These are phyloP conservation scores for Colletotrichum echinochloae DNA, from an alignment of 2,329 filamentous ascomycete genomes.

Conservation along the genomic window DNA sequence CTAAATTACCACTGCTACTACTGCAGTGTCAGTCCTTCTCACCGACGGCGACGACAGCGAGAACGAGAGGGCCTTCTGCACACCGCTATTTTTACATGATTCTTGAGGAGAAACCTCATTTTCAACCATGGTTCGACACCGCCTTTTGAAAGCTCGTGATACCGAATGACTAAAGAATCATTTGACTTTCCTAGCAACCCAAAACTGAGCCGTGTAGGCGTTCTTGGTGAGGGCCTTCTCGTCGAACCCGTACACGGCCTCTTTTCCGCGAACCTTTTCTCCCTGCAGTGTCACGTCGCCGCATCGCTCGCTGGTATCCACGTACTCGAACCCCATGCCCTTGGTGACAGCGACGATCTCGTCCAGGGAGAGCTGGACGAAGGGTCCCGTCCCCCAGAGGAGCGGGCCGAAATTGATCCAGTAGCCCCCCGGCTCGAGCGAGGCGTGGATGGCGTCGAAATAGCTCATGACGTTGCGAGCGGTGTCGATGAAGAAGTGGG, in stretches of 20 bases:
- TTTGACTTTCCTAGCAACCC: constrained; percentile 55
- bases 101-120: no score
- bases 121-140: background rate
- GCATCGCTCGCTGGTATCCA: constrained; percentile 55
- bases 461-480: constrained; percentile 67
- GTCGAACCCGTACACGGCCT: constrained; percentile 66
- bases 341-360: constrained; percentile 63
- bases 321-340: constrained; percentile 63
- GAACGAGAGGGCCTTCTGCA: no score
- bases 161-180: background rate
- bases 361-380: constrained; percentile 66
- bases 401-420: constrained; percentile 70
- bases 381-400: constrained; percentile 66
- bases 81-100: no score
- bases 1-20: no score
- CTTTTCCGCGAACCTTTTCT: constrained; percentile 56
- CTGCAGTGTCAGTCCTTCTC: no score
- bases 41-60: no score
- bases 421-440: constrained; percentile 60
- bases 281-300: constrained; percentile 57
- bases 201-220: constrained; percentile 66
- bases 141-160: background rate
- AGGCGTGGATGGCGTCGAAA: constrained; percentile 63
- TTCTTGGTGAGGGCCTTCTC: constrained; percentile 62
- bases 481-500: constrained; percentile 72